These are phyloP conservation scores for Podila clonocystis DNA, from an alignment of 192 early-diverging fungal genomes.

Conservation along the genomic window DNA sequence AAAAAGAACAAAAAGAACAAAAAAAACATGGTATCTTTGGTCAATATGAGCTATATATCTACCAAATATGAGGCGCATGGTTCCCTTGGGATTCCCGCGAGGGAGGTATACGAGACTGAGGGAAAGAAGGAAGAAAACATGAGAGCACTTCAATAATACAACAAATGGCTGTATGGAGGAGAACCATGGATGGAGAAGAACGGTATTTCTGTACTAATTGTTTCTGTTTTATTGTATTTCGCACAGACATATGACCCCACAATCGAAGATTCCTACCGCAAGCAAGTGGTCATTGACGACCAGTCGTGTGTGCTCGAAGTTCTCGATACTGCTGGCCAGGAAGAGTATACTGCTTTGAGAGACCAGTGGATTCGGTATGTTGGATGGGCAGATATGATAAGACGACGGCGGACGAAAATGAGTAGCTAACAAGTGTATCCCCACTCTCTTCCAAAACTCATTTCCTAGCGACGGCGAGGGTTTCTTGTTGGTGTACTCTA, in stretches of 20 bases:
- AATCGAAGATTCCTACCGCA: slow-evolving; percentile 98
- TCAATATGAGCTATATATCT: neutral
- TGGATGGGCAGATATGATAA: neutral
- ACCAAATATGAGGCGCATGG: neutral
- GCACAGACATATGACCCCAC: slow-evolving; percentile 96
- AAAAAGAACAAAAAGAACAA: too few species aligned
- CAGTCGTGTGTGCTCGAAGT: slow-evolving; percentile 97
- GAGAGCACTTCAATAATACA: neutral
- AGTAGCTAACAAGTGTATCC: neutral
- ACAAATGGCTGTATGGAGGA: neutral
- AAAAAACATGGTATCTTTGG: neutral
- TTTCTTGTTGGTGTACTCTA: slow-evolving; percentile 91
- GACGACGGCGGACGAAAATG: neutral
- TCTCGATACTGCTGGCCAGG: slow-evolving; percentile 95
- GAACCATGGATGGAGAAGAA: neutral
- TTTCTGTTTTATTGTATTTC: slow-evolving; percentile 43
- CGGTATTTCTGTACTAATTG: neutral
- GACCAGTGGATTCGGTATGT: slow-evolving; percentile 83
- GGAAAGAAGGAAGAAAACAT: neutral
- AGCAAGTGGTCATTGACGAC: slow-evolving; percentile 97
- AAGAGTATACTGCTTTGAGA: slow-evolving; percentile 82
- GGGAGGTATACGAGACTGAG: neutral
- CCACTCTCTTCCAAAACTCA: neutral
- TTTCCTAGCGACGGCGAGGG: slow-evolving; percentile 77
- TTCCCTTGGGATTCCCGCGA: neutral